Evolutionary conservation across 306 rosid species (phyloP).

Genomic region (Sindora glabra): DNA sequence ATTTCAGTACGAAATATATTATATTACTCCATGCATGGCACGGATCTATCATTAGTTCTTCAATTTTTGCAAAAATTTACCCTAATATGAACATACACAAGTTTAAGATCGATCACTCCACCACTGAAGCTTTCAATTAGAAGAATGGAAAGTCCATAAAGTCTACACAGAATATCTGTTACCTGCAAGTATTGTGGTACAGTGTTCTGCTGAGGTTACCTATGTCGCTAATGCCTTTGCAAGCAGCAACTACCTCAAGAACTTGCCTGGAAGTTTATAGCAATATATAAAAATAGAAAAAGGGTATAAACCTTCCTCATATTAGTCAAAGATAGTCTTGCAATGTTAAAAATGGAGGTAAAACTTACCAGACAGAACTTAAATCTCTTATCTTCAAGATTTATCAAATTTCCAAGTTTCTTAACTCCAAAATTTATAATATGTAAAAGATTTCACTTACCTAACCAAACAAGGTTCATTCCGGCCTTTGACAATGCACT

Average conservation of each 20-base stretch:
- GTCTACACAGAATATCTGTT: not conserved
- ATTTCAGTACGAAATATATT: too few species aligned
- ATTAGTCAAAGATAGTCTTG: not conserved
- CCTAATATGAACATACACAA: too few species aligned
- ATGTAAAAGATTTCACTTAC: slow-evolving; percentile 28
- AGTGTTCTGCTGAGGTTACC: slow-evolving; percentile 59
- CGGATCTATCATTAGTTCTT: too few species aligned
- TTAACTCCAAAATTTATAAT: too few species aligned
- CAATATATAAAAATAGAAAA: not conserved
- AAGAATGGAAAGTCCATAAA: slow-evolving; percentile 10
- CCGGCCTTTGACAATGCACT: slow-evolving; percentile 73
- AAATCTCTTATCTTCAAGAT: not conserved
- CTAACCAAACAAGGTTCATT: slow-evolving; percentile 92
- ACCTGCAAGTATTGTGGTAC: slow-evolving; percentile 93
- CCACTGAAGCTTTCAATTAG: not conserved
- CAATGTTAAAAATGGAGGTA: not conserved
- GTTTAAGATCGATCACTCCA: not conserved
- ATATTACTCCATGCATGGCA: too few species aligned
- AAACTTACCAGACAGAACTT: not conserved
- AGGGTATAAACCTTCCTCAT: not conserved
- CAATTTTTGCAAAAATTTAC: too few species aligned
- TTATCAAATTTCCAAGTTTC: slow-evolving; percentile 3
- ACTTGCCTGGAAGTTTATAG: slow-evolving; percentile 60
- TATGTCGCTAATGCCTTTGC: slow-evolving; percentile 57
- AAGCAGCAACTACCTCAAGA: slow-evolving; percentile 90